phyloP scores from a whole-genome alignment of 73 alveolate genomes.

The Paramecium sonneborni region DNA sequence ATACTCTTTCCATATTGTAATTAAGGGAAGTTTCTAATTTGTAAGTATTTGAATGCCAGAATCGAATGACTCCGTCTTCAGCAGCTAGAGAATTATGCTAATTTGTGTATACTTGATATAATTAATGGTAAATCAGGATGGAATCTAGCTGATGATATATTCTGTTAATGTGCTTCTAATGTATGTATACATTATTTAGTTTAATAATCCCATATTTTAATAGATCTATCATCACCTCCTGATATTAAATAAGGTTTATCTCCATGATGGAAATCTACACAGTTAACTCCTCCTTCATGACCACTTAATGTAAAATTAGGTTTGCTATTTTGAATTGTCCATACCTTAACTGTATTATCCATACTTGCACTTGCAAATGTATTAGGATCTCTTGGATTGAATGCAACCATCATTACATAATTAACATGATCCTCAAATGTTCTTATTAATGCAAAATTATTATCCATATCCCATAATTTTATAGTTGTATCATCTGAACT shows the following conservation, averaged over 20 bases:
- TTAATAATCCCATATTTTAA: conserved; percentile 99
- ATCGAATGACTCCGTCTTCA: conserved; percentile 94
- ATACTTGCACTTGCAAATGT: conserved; percentile 96
- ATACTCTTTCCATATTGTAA: conserved; percentile 74
- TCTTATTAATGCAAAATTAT: conserved; percentile 88
- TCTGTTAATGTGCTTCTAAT: conserved; percentile 92
- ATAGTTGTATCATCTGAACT: conserved; percentile 97
- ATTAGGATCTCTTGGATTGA: conserved; percentile 93
- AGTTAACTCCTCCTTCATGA: conserved; percentile 97
- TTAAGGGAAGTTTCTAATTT: conserved; percentile 91
- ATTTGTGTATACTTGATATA: conserved; percentile 64
- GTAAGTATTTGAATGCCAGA: conserved; percentile 97
- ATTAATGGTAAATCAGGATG: conserved; percentile 99
- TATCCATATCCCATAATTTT: conserved; percentile 98
- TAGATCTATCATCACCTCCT: conserved; percentile 98
- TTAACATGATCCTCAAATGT: conserved; percentile 98
- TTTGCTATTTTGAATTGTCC: conserved; percentile 62
- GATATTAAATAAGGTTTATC: conserved; percentile 97
- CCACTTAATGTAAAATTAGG: conserved; percentile 97
- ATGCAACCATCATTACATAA: conserved; percentile 93
- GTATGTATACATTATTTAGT: conserved; percentile 96
- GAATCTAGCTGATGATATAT: conserved; percentile 91
- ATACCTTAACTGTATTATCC: conserved; percentile 86
- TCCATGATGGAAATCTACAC: conserved; percentile 88
- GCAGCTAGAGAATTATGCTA: not conserved